Evolutionary conservation across 768 basidiomycete genomes (phyloP), one percentile per base, ranked within the genome.

Genomic region (Termitomyces sp.): DNA sequence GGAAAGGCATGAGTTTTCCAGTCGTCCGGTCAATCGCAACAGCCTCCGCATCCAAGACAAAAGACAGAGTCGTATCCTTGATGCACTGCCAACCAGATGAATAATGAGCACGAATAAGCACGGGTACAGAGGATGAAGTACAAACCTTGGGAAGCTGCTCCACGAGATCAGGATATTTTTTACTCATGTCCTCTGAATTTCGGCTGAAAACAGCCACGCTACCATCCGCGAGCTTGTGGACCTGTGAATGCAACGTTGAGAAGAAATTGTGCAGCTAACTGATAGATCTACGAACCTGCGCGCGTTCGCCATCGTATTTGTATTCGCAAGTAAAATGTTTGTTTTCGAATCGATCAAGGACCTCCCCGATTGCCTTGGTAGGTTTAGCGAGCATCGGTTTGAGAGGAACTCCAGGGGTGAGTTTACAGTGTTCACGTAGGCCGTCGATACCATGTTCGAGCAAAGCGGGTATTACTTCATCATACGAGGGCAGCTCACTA

Each of bases 371-470:
- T 3, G 97, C 97, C 71, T 99, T 99, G 0, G 96, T 98, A 9
- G 97, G 97, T 71, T 98, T 99, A 15, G 97, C 97, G 51, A 99
- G 78, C 97, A 99, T 99, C 14, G 97, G 97, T 65, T 99, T 99
- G 37, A 99, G 77, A 1, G 97, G 97, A 37, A 98, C 87, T 58
- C 96, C 96, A 14, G 97, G 95, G 10, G 92, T 95, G 17, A 99
- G 81, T 68, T 90, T 94, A 77, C 97, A 98, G 45, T 77, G 75
- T 17, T 86, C 81, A 19, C 74, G 79, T 37, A 99, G 72, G 14
- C 81, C 76, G 38, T 80, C 80, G 45, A 95, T 80, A 1, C 96
- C 96, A 53, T 78, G 76, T 62, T 87, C 81, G 48, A 98, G 78
- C 30, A 99, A 74, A 1, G 93, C 91, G 3, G 97, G 97, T 30